Percentiles rank a stretch among this genome's conserved stretches.
These are phyloP conservation scores for Malassezia sympodialis DNA, from an alignment of 1,284 basidiomycete genomes.

Conservation along the genomic window DNA sequence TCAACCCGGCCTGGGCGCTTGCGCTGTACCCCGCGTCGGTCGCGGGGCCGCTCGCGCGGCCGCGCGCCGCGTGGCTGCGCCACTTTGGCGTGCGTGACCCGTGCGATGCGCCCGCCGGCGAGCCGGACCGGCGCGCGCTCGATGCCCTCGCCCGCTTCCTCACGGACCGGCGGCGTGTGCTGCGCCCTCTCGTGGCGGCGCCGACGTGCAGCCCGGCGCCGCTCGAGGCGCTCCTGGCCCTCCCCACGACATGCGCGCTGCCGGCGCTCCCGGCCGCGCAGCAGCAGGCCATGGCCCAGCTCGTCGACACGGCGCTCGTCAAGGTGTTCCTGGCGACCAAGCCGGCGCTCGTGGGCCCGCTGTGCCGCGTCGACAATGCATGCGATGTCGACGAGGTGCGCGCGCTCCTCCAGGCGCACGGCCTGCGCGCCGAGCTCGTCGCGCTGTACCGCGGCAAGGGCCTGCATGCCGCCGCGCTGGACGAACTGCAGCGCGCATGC, in stretches of 20 bases:
- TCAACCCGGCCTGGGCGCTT: constrained; percentile 86
- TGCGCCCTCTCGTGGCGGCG: constrained; percentile 34
- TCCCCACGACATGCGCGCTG: constrained; percentile 28
- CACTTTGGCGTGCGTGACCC: constrained; percentile 61
- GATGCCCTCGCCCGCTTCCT: constrained; percentile 44
- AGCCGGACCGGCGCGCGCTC: constrained; percentile 15
- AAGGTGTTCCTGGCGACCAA: constrained; percentile 79
- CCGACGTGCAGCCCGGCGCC: not conserved
- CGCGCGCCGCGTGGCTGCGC: constrained; percentile 64
- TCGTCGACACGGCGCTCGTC: constrained; percentile 90
- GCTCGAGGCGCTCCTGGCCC: constrained; percentile 19
- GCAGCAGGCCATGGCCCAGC: constrained; percentile 58
- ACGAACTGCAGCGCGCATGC: constrained; percentile 62
- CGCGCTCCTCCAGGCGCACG: constrained; percentile 66
- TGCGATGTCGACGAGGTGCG: constrained; percentile 93
- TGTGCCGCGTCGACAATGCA: constrained; percentile 90
- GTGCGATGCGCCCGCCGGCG: not conserved
- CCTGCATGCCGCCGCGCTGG: constrained; percentile 82
- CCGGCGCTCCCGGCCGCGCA: constrained; percentile 43
- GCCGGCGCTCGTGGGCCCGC: constrained; percentile 69
- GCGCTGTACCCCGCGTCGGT: constrained; percentile 74
- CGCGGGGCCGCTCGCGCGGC: constrained; percentile 65
- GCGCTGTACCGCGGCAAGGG: constrained; percentile 87
- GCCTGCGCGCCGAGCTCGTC: constrained; percentile 83
- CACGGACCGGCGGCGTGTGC: constrained; percentile 42